phyloP scores from a whole-genome alignment of 2,329 filamentous ascomycete genomes.

The Dothistroma septosporum region DNA sequence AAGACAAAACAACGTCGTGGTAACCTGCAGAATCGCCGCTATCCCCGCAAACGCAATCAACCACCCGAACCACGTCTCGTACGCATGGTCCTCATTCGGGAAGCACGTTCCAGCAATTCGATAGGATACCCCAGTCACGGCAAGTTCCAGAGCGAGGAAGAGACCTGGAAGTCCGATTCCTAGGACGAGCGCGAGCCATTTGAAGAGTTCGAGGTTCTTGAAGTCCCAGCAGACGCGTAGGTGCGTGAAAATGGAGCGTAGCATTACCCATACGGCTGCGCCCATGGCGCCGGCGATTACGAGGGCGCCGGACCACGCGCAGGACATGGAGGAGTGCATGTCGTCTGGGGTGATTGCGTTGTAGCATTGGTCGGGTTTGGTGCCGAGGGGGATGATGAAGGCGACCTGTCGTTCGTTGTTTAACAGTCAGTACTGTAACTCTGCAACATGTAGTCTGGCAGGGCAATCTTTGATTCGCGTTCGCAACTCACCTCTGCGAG shows the following conservation, averaged over 20 bases:
- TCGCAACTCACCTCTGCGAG: conserved; percentile 65
- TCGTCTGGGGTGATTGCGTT: conserved; percentile 81
- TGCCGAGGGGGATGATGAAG: conserved; percentile 75
- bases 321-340: conserved; percentile 69
- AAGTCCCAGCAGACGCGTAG: conserved; percentile 39
- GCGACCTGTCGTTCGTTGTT: conserved; percentile 58
- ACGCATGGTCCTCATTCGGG: conserved; percentile 59
- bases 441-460: conserved; percentile 79
- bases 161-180: conserved; percentile 33
- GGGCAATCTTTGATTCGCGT: too few species aligned
- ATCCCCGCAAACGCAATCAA: conserved; percentile 34
- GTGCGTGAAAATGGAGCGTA: conserved; percentile 38
- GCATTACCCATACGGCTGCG: conserved; percentile 77
- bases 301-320: conserved; percentile 75
- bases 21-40: conserved; percentile 34
- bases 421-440: conserved; percentile 62
- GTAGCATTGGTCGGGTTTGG: conserved; percentile 69
- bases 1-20: conserved; percentile 37
- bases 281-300: conserved; percentile 77
- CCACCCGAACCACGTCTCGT: conserved; percentile 38
- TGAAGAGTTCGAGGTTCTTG: conserved; percentile 32
- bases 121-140: conserved; percentile 36
- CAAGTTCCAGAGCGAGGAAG: conserved; percentile 43
- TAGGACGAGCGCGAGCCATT: conserved; percentile 30
- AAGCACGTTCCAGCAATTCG: conserved; percentile 79